Evolutionary conservation across 116 monocot species (phyloP).

Genomic region (Papilionanthe hybrid): DNA sequence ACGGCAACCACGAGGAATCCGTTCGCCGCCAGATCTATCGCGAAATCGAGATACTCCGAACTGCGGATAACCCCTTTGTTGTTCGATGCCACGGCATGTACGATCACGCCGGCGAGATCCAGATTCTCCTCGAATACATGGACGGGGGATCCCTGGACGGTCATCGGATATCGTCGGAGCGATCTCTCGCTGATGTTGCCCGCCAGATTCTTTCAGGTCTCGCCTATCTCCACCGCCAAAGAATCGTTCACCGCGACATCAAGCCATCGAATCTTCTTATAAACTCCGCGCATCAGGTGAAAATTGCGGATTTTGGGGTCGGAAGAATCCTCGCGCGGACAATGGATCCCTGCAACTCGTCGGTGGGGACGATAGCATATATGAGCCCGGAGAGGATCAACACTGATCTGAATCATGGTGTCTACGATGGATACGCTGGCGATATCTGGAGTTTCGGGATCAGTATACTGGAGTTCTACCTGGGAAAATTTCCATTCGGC

Average conservation of each 20-base stretch:
- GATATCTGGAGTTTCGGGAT: slow-evolving; percentile 34
- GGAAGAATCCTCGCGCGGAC: slow-evolving; percentile 23
- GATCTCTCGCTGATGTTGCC: slow-evolving; percentile 4
- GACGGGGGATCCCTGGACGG: slow-evolving; percentile 14
- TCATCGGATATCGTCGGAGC: slow-evolving; percentile 2
- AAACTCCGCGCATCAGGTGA: slow-evolving; percentile 18
- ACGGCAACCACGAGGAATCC: slow-evolving; percentile 24
- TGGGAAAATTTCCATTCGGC: slow-evolving; percentile 24
- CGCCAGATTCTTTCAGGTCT: slow-evolving; percentile 24
- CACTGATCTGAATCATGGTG: slow-evolving; percentile 22
- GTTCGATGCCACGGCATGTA: slow-evolving; percentile 16
- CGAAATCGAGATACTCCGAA: slow-evolving; percentile 16
- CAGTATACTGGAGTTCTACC: slow-evolving; percentile 26
- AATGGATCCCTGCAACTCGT: slow-evolving; percentile 31
- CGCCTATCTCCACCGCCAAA: slow-evolving; percentile 26
- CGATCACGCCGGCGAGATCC: slow-evolving; percentile 14
- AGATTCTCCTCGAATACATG: slow-evolving; percentile 12
- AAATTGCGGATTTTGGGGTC: slow-evolving; percentile 33
- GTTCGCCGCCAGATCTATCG: slow-evolving; percentile 23
- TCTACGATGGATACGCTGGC: slow-evolving; percentile 24
- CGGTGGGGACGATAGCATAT: slow-evolving; percentile 24
- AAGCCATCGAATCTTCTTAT: slow-evolving; percentile 29
- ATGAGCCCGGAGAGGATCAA: slow-evolving; percentile 35
- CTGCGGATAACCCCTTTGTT: slow-evolving; percentile 15
- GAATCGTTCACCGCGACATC: slow-evolving; percentile 33